Percentiles rank a stretch among this genome's conserved stretches.
Conservation (phyloP, 805 yeast genomes). For the Zygosaccharomyces gambellarensis region DNA sequence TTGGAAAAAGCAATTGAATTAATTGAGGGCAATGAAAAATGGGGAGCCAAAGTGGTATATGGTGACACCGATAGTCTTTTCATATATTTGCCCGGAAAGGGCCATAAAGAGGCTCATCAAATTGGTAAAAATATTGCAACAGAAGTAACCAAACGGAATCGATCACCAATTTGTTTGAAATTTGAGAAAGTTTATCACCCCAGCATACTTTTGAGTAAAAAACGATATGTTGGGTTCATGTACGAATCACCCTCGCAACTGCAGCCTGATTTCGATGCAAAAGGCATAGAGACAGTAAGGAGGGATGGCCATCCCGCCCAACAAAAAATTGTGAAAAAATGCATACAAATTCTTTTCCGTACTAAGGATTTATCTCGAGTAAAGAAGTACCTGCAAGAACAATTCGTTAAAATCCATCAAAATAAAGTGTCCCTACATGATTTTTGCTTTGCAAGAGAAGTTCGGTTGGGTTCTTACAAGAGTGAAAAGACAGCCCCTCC, state of each 20-base stretch:
- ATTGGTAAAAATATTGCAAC: slow-evolving; percentile 69
- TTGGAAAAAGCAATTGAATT: slow-evolving; percentile 61
- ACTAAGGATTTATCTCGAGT: slow-evolving; percentile 66
- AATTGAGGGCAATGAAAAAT: slow-evolving; percentile 54
- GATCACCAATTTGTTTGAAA: slow-evolving; percentile 76
- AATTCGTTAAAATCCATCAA: slow-evolving; percentile 61
- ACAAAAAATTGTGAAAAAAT: slow-evolving; percentile 70
- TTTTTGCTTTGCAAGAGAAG: slow-evolving; percentile 89
- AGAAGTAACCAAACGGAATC: slow-evolving; percentile 58
- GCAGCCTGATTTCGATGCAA: slow-evolving; percentile 79
- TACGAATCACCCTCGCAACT: slow-evolving; percentile 56
- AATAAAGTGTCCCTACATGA: slow-evolving; percentile 69
- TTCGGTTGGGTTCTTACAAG: slow-evolving; percentile 76
- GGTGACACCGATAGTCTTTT: slow-evolving; percentile 96
- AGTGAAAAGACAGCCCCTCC: slow-evolving; percentile 74
- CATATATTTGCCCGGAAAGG: slow-evolving; percentile 81
- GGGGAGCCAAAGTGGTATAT: slow-evolving; percentile 92
- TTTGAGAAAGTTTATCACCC: slow-evolving; percentile 94
- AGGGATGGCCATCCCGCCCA: slow-evolving; percentile 95
- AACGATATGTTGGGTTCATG: slow-evolving; percentile 84
- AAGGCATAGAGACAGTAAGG: slow-evolving; percentile 92
- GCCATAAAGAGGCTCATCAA: slow-evolving; percentile 68
- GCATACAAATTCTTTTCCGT: slow-evolving; percentile 65
- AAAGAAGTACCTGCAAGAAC: slow-evolving; percentile 56
- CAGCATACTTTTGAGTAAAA: slow-evolving; percentile 74